phyloP scores from a whole-genome alignment of 768 basidiomycete species.

The Lanmaoa pseudosensibilis region DNA sequence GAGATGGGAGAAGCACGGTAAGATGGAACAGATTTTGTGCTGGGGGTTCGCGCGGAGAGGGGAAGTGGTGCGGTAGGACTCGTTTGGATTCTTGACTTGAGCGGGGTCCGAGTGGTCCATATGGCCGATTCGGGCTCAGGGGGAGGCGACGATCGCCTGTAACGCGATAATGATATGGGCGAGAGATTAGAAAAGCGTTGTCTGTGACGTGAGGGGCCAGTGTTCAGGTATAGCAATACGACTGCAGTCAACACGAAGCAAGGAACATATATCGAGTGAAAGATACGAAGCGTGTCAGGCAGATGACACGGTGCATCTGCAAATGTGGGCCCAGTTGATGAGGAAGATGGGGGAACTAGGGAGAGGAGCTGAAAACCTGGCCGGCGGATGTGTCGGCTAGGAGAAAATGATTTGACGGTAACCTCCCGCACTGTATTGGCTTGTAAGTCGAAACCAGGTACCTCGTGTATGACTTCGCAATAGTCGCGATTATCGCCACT shows the following conservation, averaged over 20 bases:
- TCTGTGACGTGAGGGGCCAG: constrained; percentile 22
- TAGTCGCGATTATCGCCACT: constrained; percentile 93
- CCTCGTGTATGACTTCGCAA: constrained; percentile 69
- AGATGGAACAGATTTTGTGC: constrained; percentile 33
- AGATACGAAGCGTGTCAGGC: constrained; percentile 68
- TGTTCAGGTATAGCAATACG: constrained; percentile 46
- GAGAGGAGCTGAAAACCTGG: constrained; percentile 90
- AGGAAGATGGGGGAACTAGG: constrained; percentile 42
- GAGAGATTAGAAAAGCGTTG: constrained; percentile 27
- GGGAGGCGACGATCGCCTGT: constrained; percentile 23
- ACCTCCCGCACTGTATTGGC: constrained; percentile 60
- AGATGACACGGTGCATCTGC: constrained; percentile 73
- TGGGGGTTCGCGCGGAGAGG: constrained; percentile 42
- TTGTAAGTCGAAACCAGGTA: constrained; percentile 27
- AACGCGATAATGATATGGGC: constrained; percentile 35
- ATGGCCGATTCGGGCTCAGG: constrained; percentile 38
- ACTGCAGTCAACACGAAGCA: constrained; percentile 55
- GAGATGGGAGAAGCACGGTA: constrained; percentile 39
- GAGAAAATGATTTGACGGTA: constrained; percentile 86
- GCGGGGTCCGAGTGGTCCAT: constrained; percentile 45
- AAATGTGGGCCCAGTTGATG: constrained; percentile 43
- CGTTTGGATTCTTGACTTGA: constrained; percentile 33
- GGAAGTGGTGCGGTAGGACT: constrained; percentile 45
- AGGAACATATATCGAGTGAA: constrained; percentile 63
- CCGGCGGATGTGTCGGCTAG: constrained; percentile 63